These are phyloP conservation scores for Apiotrichum brassicae DNA, from an alignment of 1,284 basidiomycete species.

Conservation along the genomic window DNA sequence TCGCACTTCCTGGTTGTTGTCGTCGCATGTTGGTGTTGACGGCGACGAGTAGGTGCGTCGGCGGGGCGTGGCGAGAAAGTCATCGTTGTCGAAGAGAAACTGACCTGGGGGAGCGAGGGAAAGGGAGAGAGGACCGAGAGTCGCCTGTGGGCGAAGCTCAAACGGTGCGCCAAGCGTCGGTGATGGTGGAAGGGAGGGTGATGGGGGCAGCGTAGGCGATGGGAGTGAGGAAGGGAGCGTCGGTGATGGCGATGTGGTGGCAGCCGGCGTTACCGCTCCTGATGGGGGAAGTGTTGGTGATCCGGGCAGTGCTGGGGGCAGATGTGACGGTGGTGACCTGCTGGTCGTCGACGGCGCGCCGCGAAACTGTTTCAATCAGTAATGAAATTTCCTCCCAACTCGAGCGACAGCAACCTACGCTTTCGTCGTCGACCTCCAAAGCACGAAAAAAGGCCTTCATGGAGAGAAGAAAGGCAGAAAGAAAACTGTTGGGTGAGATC, in stretches of 20 bases:
- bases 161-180: background rate
- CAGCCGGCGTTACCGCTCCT: background rate
- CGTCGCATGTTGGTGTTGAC: background rate
- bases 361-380: no score
- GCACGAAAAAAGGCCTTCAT: no score
- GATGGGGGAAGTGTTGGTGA: background rate
- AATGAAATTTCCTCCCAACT: no score
- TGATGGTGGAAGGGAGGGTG: background rate
- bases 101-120: background rate
- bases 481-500: no score
- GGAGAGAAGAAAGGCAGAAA: no score
- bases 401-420: no score
- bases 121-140: background rate
- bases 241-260: background rate
- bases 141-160: no score
- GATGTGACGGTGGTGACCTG: background rate
- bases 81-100: background rate
- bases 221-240: background rate
- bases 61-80: background rate
- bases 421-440: no score
- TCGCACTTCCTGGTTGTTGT: no score
- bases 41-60: background rate
- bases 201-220: background rate
- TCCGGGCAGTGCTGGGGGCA: background rate
- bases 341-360: no score